phyloP scores from a whole-genome alignment of 2,329 filamentous ascomycete genomes.

The Claviceps pazoutovae region DNA sequence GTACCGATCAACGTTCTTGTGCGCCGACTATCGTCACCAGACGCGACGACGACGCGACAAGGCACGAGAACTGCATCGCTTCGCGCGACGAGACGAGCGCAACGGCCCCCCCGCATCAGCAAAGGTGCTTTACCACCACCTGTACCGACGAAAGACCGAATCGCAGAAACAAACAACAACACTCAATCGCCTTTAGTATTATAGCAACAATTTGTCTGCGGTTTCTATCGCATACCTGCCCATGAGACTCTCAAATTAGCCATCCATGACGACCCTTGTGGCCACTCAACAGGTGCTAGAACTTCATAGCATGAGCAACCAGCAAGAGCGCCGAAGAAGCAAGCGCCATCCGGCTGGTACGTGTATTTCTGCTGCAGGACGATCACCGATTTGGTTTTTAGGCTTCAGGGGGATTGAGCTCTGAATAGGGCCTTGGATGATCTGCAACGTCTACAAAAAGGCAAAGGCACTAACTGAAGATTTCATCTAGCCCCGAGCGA shows the following conservation, averaged over 20 bases:
- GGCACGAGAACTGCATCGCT: no score
- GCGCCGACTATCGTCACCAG: conserved; percentile 4
- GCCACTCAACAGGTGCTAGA: conserved; percentile 49
- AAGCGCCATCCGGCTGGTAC: conserved; percentile 47
- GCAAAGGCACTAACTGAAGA: not conserved
- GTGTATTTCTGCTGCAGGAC: conserved; percentile 14
- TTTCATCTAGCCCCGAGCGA: conserved; percentile 21
- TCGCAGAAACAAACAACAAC: not conserved
- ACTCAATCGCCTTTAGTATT: not conserved
- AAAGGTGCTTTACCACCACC: conserved; percentile 6
- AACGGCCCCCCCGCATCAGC: not conserved
- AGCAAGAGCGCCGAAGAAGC: conserved; percentile 46
- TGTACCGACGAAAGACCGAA: not conserved
- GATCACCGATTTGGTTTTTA: no score
- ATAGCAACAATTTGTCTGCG: not conserved
- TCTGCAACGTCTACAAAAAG: not conserved
- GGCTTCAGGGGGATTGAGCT: not conserved
- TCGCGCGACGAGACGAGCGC: conserved; percentile 4
- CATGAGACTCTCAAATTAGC: conserved; percentile 17
- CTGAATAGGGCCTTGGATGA: not conserved
- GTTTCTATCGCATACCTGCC: not conserved
- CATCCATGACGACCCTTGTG: conserved; percentile 60
- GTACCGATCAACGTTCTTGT: not conserved
- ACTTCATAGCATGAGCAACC: conserved; percentile 56
- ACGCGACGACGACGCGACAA: conserved; percentile 3